Percentiles rank a stretch among this genome's conserved stretches.
Evolutionary conservation across 2,329 filamentous ascomycete species (phyloP).

Genomic region (Sclerotinia subarctica): DNA sequence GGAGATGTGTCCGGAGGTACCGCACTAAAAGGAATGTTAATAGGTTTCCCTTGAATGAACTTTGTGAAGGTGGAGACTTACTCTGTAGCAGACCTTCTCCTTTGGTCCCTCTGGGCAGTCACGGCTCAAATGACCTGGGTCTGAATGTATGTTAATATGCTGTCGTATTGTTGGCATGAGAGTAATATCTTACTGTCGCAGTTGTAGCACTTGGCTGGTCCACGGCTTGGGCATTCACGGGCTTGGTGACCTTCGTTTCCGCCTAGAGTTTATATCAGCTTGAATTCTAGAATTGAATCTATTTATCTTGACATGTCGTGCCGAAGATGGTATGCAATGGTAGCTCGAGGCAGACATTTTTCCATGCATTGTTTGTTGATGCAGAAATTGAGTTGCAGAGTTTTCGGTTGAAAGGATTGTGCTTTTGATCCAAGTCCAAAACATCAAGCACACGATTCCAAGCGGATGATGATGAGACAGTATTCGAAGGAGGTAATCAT

Average conservation of each 20-base stretch:
- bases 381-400: neutral
- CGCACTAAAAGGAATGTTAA: slow-evolving; percentile 48
- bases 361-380: neutral
- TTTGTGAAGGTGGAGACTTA: neutral
- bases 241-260: slow-evolving; percentile 73
- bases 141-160: slow-evolving; percentile 39
- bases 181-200: slow-evolving; percentile 61
- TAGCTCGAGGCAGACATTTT: neutral
- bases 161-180: slow-evolving; percentile 30
- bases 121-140: slow-evolving; percentile 78
- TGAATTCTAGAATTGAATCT: neutral
- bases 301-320: neutral
- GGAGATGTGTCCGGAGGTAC: slow-evolving; percentile 83
- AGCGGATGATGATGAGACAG: neutral
- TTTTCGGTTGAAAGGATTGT: neutral
- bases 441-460: neutral
- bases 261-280: slow-evolving; percentile 49
- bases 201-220: slow-evolving; percentile 81
- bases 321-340: neutral
- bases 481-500: neutral
- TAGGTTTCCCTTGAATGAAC: neutral
- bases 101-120: slow-evolving; percentile 88
- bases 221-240: slow-evolving; percentile 82
- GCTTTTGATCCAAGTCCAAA: neutral
- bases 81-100: slow-evolving; percentile 75